Percentiles rank a stretch among this genome's conserved stretches.
Evolutionary conservation across 352 stramenopile genomes (phyloP).

Genomic region (Pythium insidiosum): DNA sequence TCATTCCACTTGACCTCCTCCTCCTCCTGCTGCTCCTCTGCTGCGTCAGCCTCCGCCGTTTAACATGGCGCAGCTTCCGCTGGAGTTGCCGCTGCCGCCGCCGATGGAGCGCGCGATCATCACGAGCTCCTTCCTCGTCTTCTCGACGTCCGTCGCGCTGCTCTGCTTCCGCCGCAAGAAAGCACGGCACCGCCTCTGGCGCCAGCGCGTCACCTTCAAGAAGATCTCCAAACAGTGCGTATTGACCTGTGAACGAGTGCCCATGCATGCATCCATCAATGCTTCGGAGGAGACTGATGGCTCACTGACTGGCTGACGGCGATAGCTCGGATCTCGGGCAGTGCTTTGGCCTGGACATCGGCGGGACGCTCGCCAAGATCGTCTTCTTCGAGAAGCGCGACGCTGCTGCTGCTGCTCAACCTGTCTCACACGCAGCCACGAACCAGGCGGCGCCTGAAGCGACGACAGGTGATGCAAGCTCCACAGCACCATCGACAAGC

Average conservation of each 20-base stretch:
- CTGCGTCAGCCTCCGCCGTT: too few species aligned
- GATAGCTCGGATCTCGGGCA: conserved; percentile 74
- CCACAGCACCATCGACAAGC: neutral
- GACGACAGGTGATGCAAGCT: too few species aligned
- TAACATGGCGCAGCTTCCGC: too few species aligned
- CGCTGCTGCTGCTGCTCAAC: neutral
- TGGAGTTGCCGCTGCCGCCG: neutral
- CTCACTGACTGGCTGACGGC: neutral
- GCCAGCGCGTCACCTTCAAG: conserved; percentile 71
- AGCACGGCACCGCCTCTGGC: conserved; percentile 58
- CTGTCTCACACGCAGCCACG: neutral
- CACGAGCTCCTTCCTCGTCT: conserved; percentile 60
- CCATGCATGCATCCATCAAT: too few species aligned
- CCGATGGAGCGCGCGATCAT: conserved; percentile 26
- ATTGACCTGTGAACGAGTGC: too few species aligned
- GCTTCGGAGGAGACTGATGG: too few species aligned
- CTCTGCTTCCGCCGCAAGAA: conserved; percentile 62
- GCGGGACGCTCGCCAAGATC: conserved; percentile 92
- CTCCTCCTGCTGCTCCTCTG: too few species aligned
- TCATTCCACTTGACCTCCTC: too few species aligned
- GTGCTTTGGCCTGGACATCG: conserved; percentile 82
- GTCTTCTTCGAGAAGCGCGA: conserved; percentile 91
- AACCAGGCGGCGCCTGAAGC: neutral
- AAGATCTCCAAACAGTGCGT: conserved; percentile 79
- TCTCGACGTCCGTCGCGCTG: conserved; percentile 56